Conservation (phyloP, 2,329 filamentous ascomycete genomes). For the Aspergillus ruber region DNA sequence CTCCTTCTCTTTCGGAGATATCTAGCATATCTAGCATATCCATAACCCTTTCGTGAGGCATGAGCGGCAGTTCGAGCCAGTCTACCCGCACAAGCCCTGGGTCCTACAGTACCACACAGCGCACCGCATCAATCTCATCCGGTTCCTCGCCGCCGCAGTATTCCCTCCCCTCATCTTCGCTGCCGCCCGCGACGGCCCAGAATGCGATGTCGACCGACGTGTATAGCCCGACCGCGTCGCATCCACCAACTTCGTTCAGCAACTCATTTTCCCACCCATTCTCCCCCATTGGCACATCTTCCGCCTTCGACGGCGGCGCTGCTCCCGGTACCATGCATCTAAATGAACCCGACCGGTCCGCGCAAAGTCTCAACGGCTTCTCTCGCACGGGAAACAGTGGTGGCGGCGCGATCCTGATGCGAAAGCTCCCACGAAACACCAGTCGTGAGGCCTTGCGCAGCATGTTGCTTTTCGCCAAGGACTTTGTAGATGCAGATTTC, state of each 20-base stretch:
- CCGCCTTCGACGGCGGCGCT: constrained; percentile 28
- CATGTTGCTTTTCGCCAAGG: constrained; percentile 60
- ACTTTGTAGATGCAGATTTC: constrained; percentile 55
- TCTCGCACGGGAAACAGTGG: constrained; percentile 22
- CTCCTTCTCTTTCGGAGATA: neutral
- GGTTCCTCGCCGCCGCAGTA: constrained; percentile 33
- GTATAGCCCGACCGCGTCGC: constrained; percentile 33
- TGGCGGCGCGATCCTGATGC: constrained; percentile 47
- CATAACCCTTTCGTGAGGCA: constrained; percentile 23
- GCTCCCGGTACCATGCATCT: constrained; percentile 28
- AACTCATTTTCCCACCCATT: constrained; percentile 33
- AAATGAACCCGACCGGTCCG: constrained; percentile 28
- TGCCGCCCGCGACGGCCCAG: constrained; percentile 32
- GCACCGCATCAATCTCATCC: constrained; percentile 34
- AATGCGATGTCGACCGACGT: constrained; percentile 41
- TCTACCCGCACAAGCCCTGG: constrained; percentile 38
- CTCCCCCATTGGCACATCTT: constrained; percentile 31
- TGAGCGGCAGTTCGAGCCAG: constrained; percentile 37
- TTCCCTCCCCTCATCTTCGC: constrained; percentile 23
- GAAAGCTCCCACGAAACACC: constrained; percentile 54
- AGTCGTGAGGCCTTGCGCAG: constrained; percentile 53
- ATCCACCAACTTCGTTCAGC: constrained; percentile 28
- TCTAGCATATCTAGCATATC: neutral
- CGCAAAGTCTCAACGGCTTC: constrained; percentile 31
- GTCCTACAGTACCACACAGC: constrained; percentile 34